These are phyloP conservation scores for Mycena kentingensis DNA, from an alignment of 768 basidiomycete genomes.

Conservation along the genomic window DNA sequence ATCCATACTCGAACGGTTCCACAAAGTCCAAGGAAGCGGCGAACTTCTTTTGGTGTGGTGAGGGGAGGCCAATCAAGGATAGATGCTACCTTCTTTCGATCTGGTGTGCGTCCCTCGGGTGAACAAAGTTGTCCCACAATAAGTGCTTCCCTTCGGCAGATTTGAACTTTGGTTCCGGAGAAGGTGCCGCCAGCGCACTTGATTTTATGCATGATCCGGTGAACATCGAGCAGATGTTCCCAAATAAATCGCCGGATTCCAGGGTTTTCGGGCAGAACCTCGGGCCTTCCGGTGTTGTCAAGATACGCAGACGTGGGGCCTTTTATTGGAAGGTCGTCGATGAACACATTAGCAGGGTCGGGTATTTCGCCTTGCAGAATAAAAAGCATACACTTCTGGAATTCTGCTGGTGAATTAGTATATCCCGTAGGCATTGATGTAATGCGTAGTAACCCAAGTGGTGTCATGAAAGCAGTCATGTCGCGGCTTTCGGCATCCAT, in stretches of 20 bases:
- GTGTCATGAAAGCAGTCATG: constrained; percentile 43
- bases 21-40: constrained; percentile 30
- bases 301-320: constrained; percentile 34
- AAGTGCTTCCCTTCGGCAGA: constrained; percentile 13
- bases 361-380: constrained; percentile 33
- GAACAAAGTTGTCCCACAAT: constrained; percentile 30
- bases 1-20: neutral
- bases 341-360: constrained; percentile 23
- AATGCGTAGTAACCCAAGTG: constrained; percentile 34
- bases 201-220: constrained; percentile 34
- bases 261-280: constrained; percentile 27
- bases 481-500: constrained; percentile 25
- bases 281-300: constrained; percentile 17
- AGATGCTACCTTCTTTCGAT: constrained; percentile 18
- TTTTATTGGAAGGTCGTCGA: constrained; percentile 34
- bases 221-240: constrained; percentile 35
- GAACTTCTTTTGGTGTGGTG: constrained; percentile 23
- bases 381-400: constrained; percentile 35
- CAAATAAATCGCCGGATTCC: constrained; percentile 39
- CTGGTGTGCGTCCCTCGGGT: constrained; percentile 30
- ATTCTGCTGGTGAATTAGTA: constrained; percentile 38
- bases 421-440: constrained; percentile 41
- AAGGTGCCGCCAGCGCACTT: constrained; percentile 35
- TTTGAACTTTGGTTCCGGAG: constrained; percentile 33
- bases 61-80: constrained; percentile 29